Conservation (phyloP, 2,329 filamentous ascomycete genomes). For the Pestalotiopsis sp. region DNA sequence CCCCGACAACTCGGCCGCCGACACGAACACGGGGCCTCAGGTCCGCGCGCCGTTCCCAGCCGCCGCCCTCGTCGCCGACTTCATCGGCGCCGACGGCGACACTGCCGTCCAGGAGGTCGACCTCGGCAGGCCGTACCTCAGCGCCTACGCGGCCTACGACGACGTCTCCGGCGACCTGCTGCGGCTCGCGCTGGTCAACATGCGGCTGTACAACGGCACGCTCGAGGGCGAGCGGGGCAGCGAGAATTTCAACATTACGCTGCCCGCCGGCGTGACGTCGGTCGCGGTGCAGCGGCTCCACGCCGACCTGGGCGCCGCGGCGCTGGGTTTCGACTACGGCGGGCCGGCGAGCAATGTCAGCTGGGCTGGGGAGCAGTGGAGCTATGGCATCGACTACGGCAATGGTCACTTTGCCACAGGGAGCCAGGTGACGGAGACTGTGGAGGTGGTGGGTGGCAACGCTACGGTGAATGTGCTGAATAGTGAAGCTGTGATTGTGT, state of each 20-base stretch:
- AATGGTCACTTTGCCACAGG: background rate
- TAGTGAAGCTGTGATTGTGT: constrained; percentile 11
- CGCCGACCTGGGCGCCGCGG: constrained; percentile 17
- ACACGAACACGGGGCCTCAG: constrained; percentile 15
- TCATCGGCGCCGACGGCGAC: constrained; percentile 16
- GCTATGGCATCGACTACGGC: constrained; percentile 16
- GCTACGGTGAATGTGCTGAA: constrained; percentile 12
- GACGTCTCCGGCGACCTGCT: background rate
- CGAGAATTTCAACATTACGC: background rate
- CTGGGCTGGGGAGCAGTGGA: constrained; percentile 25
- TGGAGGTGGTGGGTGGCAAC: constrained; percentile 2
- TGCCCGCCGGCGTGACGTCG: background rate
- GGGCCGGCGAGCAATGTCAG: constrained; percentile 28
- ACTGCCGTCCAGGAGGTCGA: constrained; percentile 7
- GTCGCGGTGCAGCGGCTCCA: constrained; percentile 15
- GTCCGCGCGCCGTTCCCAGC: constrained; percentile 19
- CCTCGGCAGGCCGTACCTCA: constrained; percentile 1
- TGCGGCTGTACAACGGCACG: constrained; percentile 8
- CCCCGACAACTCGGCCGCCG: constrained; percentile 6
- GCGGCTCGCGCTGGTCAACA: constrained; percentile 13
- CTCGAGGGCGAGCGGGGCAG: background rate
- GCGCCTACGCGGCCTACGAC: constrained; percentile 14
- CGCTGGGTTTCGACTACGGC: constrained; percentile 23
- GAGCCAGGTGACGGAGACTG: constrained; percentile 11
- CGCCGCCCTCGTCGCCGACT: constrained; percentile 20